Conservation (phyloP, 805 yeast genomes). For the Starmerella kuoi region DNA sequence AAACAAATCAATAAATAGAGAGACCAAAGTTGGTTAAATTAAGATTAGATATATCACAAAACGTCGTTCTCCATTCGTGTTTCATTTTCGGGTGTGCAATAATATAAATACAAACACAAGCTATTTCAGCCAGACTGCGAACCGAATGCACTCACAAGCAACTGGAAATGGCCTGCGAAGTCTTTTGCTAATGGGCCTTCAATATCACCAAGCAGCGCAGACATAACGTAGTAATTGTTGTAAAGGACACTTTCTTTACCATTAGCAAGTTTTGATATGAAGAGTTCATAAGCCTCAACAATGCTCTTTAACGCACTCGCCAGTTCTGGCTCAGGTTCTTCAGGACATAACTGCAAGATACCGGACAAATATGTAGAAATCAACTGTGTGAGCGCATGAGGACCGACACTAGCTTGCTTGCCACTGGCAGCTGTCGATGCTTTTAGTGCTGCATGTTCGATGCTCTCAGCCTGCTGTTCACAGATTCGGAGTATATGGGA, state of each 20-base stretch:
- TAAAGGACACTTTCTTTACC: slow-evolving; percentile 54
- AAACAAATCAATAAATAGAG: too few species aligned
- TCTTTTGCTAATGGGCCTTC: slow-evolving; percentile 35
- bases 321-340: slow-evolving; percentile 49
- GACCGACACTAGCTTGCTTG: slow-evolving; percentile 24
- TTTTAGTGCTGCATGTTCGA: slow-evolving; percentile 42
- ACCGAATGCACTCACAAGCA: slow-evolving; percentile 36
- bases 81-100: too few species aligned
- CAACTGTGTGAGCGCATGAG: slow-evolving; percentile 63
- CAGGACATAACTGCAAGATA: slow-evolving; percentile 42
- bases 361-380: slow-evolving; percentile 65
- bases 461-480: slow-evolving; percentile 63
- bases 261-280: slow-evolving; percentile 39
- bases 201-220: slow-evolving; percentile 41
- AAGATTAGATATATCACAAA: too few species aligned
- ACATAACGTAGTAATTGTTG: slow-evolving; percentile 54
- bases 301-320: slow-evolving; percentile 55
- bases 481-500: slow-evolving; percentile 68
- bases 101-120: too few species aligned
- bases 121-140: too few species aligned
- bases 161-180: slow-evolving; percentile 36
- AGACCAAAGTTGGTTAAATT: too few species aligned
- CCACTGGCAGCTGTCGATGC: slow-evolving; percentile 16
- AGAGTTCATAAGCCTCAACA: slow-evolving; percentile 67
- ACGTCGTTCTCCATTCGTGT: too few species aligned